Percentiles rank a stretch among this genome's conserved stretches.
Evolutionary conservation across 202 grass and related monocot species (phyloP).

Genomic region (Bolboschoenoplectus hybrid): DNA sequence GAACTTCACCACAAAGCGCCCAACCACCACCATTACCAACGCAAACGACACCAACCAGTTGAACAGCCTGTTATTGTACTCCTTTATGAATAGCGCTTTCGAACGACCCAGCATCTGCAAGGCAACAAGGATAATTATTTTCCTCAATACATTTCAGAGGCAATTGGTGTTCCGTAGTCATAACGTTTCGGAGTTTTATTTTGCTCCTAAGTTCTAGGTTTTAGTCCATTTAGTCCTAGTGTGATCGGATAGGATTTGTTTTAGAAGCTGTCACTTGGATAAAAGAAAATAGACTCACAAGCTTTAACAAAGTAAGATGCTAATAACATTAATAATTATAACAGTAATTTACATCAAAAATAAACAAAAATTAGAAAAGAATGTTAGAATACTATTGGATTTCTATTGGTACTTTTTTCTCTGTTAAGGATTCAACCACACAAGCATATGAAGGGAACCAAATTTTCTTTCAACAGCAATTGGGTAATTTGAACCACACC

Average conservation of each 20-base stretch:
- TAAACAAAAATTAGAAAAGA: not conserved
- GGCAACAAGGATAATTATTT: not conserved
- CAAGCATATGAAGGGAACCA: not conserved
- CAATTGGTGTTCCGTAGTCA: not conserved
- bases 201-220: not conserved
- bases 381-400: not conserved
- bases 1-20: slow-evolving; percentile 79
- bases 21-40: slow-evolving; percentile 72
- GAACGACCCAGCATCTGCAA: slow-evolving; percentile 76
- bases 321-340: slow-evolving; percentile 5
- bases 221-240: not conserved
- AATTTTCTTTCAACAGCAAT: not conserved
- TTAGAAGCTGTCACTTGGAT: not conserved
- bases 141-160: slow-evolving; percentile 10
- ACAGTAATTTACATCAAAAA: not conserved
- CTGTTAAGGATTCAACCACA: not conserved
- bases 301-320: not conserved
- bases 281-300: not conserved
- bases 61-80: slow-evolving; percentile 87
- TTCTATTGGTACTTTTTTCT: not conserved
- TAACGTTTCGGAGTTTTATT: not conserved
- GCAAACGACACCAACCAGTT: slow-evolving; percentile 88
- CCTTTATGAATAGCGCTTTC: slow-evolving; percentile 74
- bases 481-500: not conserved
- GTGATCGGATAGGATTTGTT: not conserved